Evolutionary conservation across 2,329 filamentous ascomycete genomes (phyloP).

Genomic region (Chaetomium sp.): DNA sequence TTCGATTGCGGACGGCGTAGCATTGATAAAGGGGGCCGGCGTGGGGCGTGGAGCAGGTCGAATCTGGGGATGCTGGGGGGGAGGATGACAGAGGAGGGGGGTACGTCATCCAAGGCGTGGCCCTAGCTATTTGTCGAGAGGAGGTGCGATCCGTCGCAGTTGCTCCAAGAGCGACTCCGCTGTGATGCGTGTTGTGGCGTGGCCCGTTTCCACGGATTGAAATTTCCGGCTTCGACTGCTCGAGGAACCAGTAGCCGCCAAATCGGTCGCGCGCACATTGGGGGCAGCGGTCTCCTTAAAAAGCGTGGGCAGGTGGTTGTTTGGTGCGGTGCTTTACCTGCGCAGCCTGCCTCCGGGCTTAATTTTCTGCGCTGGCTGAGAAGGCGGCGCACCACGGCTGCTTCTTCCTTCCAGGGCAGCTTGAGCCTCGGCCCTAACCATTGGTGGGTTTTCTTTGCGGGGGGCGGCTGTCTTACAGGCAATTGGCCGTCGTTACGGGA

Average conservation of each 20-base stretch:
- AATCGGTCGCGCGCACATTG: conserved; percentile 10
- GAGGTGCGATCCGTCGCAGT: background rate
- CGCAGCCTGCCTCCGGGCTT: conserved; percentile 14
- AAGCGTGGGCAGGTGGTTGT: conserved; percentile 1
- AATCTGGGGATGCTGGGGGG: conserved; percentile 9
- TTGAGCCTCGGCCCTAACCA: conserved; percentile 9
- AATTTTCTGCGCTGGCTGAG: conserved; percentile 7
- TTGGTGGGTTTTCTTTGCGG: conserved; percentile 22
- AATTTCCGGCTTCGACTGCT: conserved; percentile 1
- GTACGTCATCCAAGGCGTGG: conserved; percentile 23
- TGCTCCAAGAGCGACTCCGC: conserved; percentile 7
- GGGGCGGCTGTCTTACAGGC: conserved; percentile 8
- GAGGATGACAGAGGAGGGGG: conserved; percentile 10
- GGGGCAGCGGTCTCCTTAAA: conserved; percentile 8
- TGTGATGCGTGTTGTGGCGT: conserved; percentile 10
- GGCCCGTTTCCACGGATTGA: conserved; percentile 7
- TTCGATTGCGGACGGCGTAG: conserved; percentile 4
- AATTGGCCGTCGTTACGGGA: conserved; percentile 4
- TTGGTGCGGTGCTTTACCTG: background rate
- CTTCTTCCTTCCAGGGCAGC: conserved; percentile 11
- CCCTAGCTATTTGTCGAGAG: conserved; percentile 19
- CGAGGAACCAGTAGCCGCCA: conserved; percentile 10
- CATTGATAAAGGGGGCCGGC: conserved; percentile 15
- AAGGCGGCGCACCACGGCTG: background rate
- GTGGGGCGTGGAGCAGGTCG: conserved; percentile 14